These are phyloP conservation scores for Sugiyamaella mastotermitis DNA, from an alignment of 805 yeast genomes.

Conservation along the genomic window DNA sequence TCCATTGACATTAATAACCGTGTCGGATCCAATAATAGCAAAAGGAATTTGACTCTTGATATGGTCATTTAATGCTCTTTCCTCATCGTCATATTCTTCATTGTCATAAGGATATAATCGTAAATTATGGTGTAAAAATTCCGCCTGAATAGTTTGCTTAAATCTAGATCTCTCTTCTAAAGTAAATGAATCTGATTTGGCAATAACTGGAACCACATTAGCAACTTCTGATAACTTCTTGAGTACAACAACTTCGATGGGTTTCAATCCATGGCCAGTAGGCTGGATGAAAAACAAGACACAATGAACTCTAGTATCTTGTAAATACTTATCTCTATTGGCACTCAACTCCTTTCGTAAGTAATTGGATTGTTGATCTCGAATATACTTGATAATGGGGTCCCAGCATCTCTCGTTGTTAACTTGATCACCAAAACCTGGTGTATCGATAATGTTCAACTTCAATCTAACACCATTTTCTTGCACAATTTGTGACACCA, in stretches of 20 bases:
- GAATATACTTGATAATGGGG: slow-evolving; percentile 86
- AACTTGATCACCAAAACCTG: slow-evolving; percentile 96
- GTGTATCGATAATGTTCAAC: slow-evolving; percentile 89
- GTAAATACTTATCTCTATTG: slow-evolving; percentile 74
- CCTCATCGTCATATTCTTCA: slow-evolving; percentile 43
- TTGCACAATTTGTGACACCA: slow-evolving; percentile 42
- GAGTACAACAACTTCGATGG: slow-evolving; percentile 75
- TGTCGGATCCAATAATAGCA: slow-evolving; percentile 90
- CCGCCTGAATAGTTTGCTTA: slow-evolving; percentile 67
- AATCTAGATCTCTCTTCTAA: slow-evolving; percentile 74
- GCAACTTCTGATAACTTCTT: slow-evolving; percentile 82
- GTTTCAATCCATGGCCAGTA: slow-evolving; percentile 75
- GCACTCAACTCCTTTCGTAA: slow-evolving; percentile 93
- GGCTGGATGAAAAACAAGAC: slow-evolving; percentile 88
- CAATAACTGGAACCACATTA: slow-evolving; percentile 92
- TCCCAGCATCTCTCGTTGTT: slow-evolving; percentile 97
- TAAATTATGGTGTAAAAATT: slow-evolving; percentile 61
- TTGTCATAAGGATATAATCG: slow-evolving; percentile 70
- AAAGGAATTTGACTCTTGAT: slow-evolving; percentile 57
- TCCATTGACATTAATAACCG: slow-evolving; percentile 68
- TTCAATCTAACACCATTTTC: slow-evolving; percentile 87
- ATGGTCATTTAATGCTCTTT: slow-evolving; percentile 27
- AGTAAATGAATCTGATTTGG: slow-evolving; percentile 87
- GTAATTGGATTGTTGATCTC: slow-evolving; percentile 89
- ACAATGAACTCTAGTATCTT: slow-evolving; percentile 90